phyloP scores from a whole-genome alignment of 1,139 yeast genomes.

The Hanseniaspora uvarum region DNA sequence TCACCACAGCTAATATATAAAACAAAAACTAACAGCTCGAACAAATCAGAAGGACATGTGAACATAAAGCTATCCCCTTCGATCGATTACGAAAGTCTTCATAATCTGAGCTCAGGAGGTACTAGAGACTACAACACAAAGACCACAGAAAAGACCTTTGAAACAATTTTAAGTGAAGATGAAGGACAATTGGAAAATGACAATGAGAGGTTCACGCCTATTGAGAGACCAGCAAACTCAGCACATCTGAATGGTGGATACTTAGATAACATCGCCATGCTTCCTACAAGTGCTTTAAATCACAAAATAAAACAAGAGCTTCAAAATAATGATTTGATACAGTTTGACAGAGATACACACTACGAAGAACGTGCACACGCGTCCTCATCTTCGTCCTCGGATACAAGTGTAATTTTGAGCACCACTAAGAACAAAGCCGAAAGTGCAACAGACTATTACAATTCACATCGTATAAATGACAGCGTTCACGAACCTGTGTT shows the following conservation, averaged over 20 bases:
- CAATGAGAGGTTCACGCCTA: conserved; percentile 11
- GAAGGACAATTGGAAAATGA: neutral
- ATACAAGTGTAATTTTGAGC: neutral
- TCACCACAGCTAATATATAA: neutral
- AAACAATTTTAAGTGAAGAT: conserved; percentile 14
- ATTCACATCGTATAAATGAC: neutral
- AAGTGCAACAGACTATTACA: neutral
- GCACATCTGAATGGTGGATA: neutral
- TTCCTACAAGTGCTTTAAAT: conserved; percentile 11
- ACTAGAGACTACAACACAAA: neutral
- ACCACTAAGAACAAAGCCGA: neutral
- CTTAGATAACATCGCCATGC: neutral
- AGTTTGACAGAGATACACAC: neutral
- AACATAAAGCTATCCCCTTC: conserved; percentile 9
- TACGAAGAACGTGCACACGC: neutral
- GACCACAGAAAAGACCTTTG: conserved; percentile 13
- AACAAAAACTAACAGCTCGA: neutral
- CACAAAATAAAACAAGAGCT: neutral
- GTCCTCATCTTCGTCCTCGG: neutral
- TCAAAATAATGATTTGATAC: neutral
- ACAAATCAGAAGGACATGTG: neutral
- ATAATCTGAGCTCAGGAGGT: neutral
- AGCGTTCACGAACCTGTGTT: neutral
- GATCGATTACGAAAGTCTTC: neutral
- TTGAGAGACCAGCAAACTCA: neutral